Conservation (phyloP, 352 stramenopile genomes). For the Globisporangium nodosum region DNA sequence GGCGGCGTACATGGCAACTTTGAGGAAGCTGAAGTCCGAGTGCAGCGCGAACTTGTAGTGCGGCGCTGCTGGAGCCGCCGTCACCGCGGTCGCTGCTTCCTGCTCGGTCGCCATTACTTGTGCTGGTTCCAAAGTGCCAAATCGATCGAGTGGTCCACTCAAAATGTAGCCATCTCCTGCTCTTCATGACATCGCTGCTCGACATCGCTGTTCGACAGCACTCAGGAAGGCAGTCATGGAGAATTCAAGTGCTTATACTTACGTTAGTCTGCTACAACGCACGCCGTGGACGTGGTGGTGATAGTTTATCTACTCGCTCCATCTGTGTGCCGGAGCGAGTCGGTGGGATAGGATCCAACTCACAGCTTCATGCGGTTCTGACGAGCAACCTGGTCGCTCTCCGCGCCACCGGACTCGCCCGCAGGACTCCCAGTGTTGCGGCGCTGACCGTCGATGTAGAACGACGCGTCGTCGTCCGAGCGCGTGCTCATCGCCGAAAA, state of each 20-base stretch:
- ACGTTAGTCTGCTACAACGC: not conserved
- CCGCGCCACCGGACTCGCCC: not conserved
- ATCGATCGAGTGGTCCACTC: not conserved
- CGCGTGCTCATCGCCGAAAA: constrained; percentile 53
- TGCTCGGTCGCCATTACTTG: not conserved
- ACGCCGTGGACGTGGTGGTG: not conserved
- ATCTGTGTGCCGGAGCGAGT: not conserved
- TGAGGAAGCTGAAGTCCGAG: constrained; percentile 43
- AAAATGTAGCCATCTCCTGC: not conserved
- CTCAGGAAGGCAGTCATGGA: not conserved
- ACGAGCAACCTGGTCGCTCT: not conserved
- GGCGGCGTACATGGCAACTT: constrained; percentile 56
- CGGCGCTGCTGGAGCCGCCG: constrained; percentile 7
- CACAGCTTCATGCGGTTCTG: constrained; percentile 16
- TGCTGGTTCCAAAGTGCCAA: not conserved
- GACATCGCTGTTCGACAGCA: too few relatives aligned
- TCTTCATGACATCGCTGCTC: too few relatives aligned
- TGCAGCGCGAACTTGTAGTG: constrained; percentile 78
- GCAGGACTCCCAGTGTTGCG: constrained; percentile 6
- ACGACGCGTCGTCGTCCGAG: constrained; percentile 54
- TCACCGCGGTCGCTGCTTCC: not conserved
- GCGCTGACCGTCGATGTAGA: constrained; percentile 39
- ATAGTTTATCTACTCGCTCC: not conserved
- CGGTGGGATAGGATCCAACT: not conserved
- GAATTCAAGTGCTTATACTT: not conserved